A percentile compares a stretch with the other conserved stretches of the same genome.
Evolutionary conservation across 1,284 basidiomycete genomes (phyloP).

Genomic region (Cutaneotrichosporon sp.): DNA sequence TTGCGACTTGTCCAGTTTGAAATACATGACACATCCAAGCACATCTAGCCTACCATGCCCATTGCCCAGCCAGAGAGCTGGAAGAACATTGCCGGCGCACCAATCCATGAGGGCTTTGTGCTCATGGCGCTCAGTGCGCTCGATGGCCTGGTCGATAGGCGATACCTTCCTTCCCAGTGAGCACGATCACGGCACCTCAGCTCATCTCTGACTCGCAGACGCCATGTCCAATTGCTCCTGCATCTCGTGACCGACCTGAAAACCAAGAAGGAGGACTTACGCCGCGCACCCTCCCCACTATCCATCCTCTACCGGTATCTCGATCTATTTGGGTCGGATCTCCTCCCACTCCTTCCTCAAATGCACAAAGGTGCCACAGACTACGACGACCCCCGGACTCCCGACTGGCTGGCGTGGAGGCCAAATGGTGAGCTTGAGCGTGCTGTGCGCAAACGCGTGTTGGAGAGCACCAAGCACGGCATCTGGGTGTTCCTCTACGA

Average conservation of each 20-base stretch:
- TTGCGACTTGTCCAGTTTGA: neutral
- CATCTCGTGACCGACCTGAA: conserved; percentile 23
- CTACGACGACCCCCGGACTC: neutral
- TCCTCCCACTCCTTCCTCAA: conserved; percentile 15
- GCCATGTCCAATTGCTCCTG: conserved; percentile 39
- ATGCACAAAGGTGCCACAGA: neutral
- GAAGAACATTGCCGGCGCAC: conserved; percentile 12
- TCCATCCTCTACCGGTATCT: conserved; percentile 27
- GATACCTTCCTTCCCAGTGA: conserved; percentile 13
- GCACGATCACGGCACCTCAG: neutral
- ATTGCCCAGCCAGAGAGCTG: conserved; percentile 9
- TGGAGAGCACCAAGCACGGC: conserved; percentile 24
- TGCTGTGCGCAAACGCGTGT: conserved; percentile 19
- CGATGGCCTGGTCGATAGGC: conserved; percentile 16
- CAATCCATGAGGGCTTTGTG: conserved; percentile 11
- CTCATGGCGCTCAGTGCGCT: conserved; percentile 14
- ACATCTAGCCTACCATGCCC: neutral
- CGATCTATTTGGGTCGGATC: conserved; percentile 19
- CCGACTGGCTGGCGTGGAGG: conserved; percentile 13
- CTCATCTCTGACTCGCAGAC: conserved; percentile 19
- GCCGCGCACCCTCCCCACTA: conserved; percentile 20
- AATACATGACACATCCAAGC: neutral
- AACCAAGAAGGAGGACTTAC: neutral
- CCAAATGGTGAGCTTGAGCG: conserved; percentile 18
- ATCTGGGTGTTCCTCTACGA: conserved; percentile 36